A percentile compares a stretch with the other conserved stretches of the same genome.
These are phyloP conservation scores for Sicyos baderoa DNA, from an alignment of 306 rosid genomes.

Conservation along the genomic window DNA sequence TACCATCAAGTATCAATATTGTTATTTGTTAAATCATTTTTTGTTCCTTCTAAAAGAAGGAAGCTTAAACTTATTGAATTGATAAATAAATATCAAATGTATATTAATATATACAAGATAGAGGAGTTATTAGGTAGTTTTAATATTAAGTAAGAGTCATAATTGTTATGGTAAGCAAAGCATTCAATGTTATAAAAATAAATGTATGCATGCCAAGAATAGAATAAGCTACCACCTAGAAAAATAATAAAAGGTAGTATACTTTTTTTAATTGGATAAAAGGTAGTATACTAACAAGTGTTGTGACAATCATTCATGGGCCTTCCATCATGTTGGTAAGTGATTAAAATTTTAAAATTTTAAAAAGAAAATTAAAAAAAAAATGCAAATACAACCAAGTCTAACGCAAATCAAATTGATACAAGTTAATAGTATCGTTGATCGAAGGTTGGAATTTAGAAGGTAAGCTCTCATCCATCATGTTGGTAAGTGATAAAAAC, in stretches of 20 bases:
- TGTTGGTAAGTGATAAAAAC: too few relatives aligned
- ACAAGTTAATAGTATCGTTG: too few relatives aligned
- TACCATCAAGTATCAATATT: too few relatives aligned
- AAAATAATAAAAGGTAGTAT: too few relatives aligned
- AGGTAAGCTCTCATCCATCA: too few relatives aligned
- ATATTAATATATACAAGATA: constrained; percentile 3
- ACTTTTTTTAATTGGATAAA: too few relatives aligned
- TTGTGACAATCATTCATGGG: not conserved
- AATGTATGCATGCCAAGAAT: not conserved
- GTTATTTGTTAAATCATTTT: too few relatives aligned
- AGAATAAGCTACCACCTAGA: too few relatives aligned
- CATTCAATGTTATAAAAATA: not conserved
- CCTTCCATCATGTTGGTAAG: not conserved
- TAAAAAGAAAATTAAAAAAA: too few relatives aligned
- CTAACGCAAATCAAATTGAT: not conserved
- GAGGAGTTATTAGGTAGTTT: not conserved
- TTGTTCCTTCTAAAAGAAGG: not conserved
- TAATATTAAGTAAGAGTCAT: not conserved
- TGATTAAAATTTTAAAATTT: too few relatives aligned
- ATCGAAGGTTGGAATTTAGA: too few relatives aligned
- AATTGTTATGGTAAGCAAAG: not conserved
- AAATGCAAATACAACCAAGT: not conserved
- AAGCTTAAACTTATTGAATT: not conserved
- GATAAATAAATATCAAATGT: not conserved
- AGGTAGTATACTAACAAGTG: not conserved